Evolutionary conservation across 2,329 filamentous ascomycete genomes (phyloP).

Genomic region (Stagonosporopsis rhizophila): DNA sequence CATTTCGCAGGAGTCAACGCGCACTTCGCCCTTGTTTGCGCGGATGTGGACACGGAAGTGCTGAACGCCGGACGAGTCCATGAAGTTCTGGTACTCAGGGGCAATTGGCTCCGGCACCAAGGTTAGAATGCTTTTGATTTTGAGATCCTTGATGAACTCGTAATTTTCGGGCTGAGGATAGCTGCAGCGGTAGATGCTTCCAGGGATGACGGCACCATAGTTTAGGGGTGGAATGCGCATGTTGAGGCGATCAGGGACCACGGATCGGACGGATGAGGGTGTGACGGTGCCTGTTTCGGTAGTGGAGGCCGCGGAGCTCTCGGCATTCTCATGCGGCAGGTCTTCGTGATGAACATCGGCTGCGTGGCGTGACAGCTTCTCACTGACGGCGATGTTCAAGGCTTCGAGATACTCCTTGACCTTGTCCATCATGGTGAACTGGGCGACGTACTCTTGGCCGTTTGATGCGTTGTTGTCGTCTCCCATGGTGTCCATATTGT

Average conservation of each 20-base stretch:
- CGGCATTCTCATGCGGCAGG: conserved; percentile 29
- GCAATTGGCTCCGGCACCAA: conserved; percentile 59
- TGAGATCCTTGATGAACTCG: conserved; percentile 69
- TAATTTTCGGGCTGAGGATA: conserved; percentile 78
- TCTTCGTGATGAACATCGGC: conserved; percentile 43
- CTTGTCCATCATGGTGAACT: conserved; percentile 25
- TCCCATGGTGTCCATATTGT: conserved; percentile 23
- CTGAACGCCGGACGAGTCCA: conserved; percentile 70
- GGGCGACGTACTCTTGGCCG: conserved; percentile 11
- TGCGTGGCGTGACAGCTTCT: conserved; percentile 38
- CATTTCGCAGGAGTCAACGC: conserved; percentile 61
- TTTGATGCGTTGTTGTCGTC: conserved; percentile 6
- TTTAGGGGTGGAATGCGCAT: conserved; percentile 66
- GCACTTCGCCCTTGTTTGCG: conserved; percentile 79
- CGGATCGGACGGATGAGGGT: conserved; percentile 34
- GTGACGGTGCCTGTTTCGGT: conserved; percentile 24
- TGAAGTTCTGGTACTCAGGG: conserved; percentile 64
- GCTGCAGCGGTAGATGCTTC: conserved; percentile 79
- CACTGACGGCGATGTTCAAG: conserved; percentile 32
- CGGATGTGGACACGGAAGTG: conserved; percentile 80
- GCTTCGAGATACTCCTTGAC: conserved; percentile 32
- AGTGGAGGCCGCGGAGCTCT: conserved; percentile 8
- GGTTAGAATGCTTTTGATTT: conserved; percentile 79
- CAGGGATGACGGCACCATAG: conserved; percentile 76
- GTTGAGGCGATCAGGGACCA: conserved; percentile 43